Conservation (phyloP, 768 basidiomycete species). For the Steccherinum ochraceum region DNA sequence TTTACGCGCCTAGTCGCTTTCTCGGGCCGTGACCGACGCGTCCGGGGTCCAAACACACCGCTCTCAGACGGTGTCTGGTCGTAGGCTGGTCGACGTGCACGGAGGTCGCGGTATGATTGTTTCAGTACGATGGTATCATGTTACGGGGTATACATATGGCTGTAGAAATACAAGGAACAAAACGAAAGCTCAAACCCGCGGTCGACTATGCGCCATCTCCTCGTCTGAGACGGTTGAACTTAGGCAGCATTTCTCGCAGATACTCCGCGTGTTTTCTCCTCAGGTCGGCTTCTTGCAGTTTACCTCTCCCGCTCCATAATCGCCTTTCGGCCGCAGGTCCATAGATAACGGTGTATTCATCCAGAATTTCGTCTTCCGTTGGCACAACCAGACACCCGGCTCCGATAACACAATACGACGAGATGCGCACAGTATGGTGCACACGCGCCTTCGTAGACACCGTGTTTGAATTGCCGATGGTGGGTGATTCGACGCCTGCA, state of each 20-base stretch:
- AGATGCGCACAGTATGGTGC: constrained; percentile 75
- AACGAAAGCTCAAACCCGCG: background rate
- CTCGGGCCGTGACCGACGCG: too few species aligned
- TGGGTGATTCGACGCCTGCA: constrained; percentile 79
- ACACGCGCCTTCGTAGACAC: constrained; percentile 80
- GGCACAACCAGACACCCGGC: constrained; percentile 75
- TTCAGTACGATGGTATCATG: too few species aligned
- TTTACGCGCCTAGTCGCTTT: too few species aligned
- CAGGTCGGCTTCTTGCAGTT: constrained; percentile 77
- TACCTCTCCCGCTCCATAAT: constrained; percentile 81
- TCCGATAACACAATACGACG: constrained; percentile 78
- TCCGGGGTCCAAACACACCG: too few species aligned
- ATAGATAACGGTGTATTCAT: constrained; percentile 81
- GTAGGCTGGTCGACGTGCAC: too few species aligned
- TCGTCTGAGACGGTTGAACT: constrained; percentile 64
- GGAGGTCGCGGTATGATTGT: too few species aligned
- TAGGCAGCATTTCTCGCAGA: constrained; percentile 84
- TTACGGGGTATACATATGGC: too few species aligned
- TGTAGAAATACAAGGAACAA: too few species aligned
- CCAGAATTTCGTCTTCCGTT: constrained; percentile 69
- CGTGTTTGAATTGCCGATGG: constrained; percentile 81
- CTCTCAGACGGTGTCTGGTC: too few species aligned
- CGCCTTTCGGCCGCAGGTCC: constrained; percentile 70
- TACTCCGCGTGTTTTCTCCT: constrained; percentile 88
- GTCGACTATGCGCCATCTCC: constrained; percentile 15